Conservation (phyloP, 2,329 filamentous ascomycete genomes). For the Calonectria hawksworthii region DNA sequence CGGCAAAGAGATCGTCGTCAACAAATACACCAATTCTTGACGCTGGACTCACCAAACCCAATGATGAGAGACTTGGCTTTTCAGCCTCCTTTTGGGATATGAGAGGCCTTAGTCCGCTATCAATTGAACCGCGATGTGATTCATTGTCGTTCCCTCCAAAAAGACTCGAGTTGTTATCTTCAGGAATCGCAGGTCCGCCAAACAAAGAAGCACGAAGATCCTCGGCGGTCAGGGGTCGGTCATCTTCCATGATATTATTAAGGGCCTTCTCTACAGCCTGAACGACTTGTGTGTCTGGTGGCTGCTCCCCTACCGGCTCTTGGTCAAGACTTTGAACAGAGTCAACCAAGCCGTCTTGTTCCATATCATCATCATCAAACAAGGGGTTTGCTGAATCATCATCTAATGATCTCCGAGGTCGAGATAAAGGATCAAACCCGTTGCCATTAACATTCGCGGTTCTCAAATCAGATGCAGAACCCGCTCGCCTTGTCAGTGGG, state of each 20-base stretch:
- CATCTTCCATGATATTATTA: slow-evolving; percentile 91
- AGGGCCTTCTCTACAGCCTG: slow-evolving; percentile 94
- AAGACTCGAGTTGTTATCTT: slow-evolving; percentile 60
- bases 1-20: slow-evolving; percentile 92
- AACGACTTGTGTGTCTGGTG: slow-evolving; percentile 84
- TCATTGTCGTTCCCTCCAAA: slow-evolving; percentile 69
- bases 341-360: slow-evolving; percentile 76
- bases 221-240: slow-evolving; percentile 73
- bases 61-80: slow-evolving; percentile 90
- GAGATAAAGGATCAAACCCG: slow-evolving; percentile 56
- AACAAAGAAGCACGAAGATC: slow-evolving; percentile 78
- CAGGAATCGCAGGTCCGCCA: slow-evolving; percentile 43
- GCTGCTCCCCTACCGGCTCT: slow-evolving; percentile 66
- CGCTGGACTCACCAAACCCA: slow-evolving; percentile 90
- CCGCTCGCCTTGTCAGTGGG: slow-evolving; percentile 56
- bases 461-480: slow-evolving; percentile 64
- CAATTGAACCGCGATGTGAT: slow-evolving; percentile 74
- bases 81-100: slow-evolving; percentile 62
- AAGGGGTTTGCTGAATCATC: slow-evolving; percentile 66
- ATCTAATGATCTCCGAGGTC: slow-evolving; percentile 78
- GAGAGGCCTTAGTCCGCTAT: slow-evolving; percentile 56
- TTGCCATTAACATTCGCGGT: slow-evolving; percentile 54
- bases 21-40: slow-evolving; percentile 93
- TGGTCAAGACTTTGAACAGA: slow-evolving; percentile 87
- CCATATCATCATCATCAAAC: slow-evolving; percentile 87